phyloP scores from a whole-genome alignment of 2,329 filamentous ascomycete species.

The Dactylonectria estremocensis region DNA sequence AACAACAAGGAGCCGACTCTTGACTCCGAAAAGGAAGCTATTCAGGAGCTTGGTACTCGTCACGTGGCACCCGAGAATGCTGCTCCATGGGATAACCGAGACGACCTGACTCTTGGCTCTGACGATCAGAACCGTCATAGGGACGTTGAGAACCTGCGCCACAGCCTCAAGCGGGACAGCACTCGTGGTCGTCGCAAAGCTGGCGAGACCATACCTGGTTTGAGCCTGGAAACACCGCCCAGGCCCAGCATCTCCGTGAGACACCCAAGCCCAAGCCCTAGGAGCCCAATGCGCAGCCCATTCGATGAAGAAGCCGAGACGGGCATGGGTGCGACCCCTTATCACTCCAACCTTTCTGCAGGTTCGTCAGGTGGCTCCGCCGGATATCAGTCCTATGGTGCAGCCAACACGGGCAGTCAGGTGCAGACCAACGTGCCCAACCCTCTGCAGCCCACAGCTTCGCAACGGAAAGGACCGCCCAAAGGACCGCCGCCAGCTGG shows the following conservation, averaged over 20 bases:
- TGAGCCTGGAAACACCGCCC: slow-evolving; percentile 48
- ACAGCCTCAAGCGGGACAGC: slow-evolving; percentile 59
- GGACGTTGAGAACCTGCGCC: slow-evolving; percentile 58
- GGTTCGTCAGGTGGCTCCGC: slow-evolving; percentile 39
- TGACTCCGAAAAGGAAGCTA: slow-evolving; percentile 61
- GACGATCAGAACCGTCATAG: slow-evolving; percentile 51
- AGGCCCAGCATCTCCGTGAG: slow-evolving; percentile 44
- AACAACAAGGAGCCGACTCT: slow-evolving; percentile 48
- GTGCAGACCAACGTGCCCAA: slow-evolving; percentile 40
- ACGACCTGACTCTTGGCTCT: slow-evolving; percentile 45
- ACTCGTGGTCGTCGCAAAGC: slow-evolving; percentile 65
- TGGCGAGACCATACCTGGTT: slow-evolving; percentile 61
- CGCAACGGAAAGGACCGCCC: slow-evolving; percentile 36
- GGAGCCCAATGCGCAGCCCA: slow-evolving; percentile 51
- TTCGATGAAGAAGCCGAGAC: slow-evolving; percentile 63
- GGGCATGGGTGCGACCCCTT: slow-evolving; percentile 51
- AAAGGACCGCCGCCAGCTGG: slow-evolving; percentile 39
- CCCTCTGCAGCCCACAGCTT: slow-evolving; percentile 38
- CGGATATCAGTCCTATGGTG: slow-evolving; percentile 42
- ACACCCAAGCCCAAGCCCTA: slow-evolving; percentile 50
- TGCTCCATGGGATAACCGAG: slow-evolving; percentile 43
- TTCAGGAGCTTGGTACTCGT: slow-evolving; percentile 61
- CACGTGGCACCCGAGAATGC: slow-evolving; percentile 46
- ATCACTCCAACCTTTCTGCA: slow-evolving; percentile 49
- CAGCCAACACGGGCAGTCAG: slow-evolving; percentile 25